phyloP scores from a whole-genome alignment of 495 filamentous ascomycete species.

The Podospora sp. region DNA sequence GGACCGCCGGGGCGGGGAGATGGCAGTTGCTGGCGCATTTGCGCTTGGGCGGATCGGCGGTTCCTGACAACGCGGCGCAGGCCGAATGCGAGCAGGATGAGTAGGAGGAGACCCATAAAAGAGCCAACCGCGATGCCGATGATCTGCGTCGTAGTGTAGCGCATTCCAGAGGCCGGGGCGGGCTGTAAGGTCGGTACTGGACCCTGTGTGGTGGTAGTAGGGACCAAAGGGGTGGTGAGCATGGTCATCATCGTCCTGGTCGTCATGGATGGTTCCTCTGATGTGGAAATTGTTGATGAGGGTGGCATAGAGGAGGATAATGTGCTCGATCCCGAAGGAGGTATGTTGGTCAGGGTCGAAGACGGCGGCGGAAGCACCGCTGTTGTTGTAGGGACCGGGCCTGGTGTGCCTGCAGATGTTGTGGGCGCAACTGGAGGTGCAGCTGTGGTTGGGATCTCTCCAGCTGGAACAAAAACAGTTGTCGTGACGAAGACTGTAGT shows the following conservation, averaged over 20 bases:
- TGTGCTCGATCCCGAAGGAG: not conserved
- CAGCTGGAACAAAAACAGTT: slow-evolving; percentile 25
- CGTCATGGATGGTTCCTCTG: not conserved
- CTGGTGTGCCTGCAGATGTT: not conserved
- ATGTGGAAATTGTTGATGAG: not conserved
- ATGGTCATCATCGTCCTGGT: slow-evolving; percentile 7
- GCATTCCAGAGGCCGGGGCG: not conserved
- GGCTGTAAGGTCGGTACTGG: slow-evolving; percentile 7
- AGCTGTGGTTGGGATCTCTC: slow-evolving; percentile 10
- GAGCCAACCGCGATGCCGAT: slow-evolving; percentile 28
- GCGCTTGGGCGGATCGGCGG: slow-evolving; percentile 21
- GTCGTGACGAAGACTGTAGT: slow-evolving; percentile 30
- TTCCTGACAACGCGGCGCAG: slow-evolving; percentile 29
- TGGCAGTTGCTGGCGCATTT: slow-evolving; percentile 26
- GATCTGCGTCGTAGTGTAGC: slow-evolving; percentile 28
- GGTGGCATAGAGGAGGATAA: not conserved
- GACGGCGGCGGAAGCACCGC: not conserved
- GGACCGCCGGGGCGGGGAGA: not conserved
- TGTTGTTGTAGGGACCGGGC: not conserved
- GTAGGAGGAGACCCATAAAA: slow-evolving; percentile 27
- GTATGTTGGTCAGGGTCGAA: not conserved
- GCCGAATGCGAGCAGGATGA: slow-evolving; percentile 32
- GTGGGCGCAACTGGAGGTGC: not conserved
- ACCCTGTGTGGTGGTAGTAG: slow-evolving; percentile 4
- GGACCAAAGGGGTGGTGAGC: slow-evolving; percentile 3